phyloP scores from a whole-genome alignment of 2,329 filamentous ascomycete genomes.

The Claviceps sp. region DNA sequence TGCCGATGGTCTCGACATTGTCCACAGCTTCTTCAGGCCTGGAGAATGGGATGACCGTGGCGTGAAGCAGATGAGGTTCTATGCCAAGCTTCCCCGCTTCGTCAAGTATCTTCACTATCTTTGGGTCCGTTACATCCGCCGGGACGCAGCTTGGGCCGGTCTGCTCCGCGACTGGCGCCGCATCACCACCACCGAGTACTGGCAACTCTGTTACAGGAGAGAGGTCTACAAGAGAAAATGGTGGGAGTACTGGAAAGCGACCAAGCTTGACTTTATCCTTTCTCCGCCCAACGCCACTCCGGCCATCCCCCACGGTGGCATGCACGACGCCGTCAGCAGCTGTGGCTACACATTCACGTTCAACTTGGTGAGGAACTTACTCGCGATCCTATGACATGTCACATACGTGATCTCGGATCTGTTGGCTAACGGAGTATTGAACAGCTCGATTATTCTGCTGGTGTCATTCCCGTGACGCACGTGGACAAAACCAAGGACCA shows the following conservation, averaged over 20 bases:
- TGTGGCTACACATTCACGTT: slow-evolving; percentile 93
- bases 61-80: slow-evolving; percentile 58
- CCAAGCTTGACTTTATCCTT: slow-evolving; percentile 63
- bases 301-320: slow-evolving; percentile 73
- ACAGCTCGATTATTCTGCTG: slow-evolving; percentile 72
- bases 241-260: slow-evolving; percentile 74
- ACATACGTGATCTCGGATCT: no score
- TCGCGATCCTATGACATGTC: no score
- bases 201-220: slow-evolving; percentile 63
- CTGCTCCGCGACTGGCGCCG: slow-evolving; percentile 60
- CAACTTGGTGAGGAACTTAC: slow-evolving; percentile 48
- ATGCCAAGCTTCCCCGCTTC: slow-evolving; percentile 59
- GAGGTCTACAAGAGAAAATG: slow-evolving; percentile 67
- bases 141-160: slow-evolving; percentile 66
- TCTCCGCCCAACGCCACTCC: slow-evolving; percentile 83
- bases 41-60: slow-evolving; percentile 73
- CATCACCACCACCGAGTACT: slow-evolving; percentile 66
- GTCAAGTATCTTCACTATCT: slow-evolving; percentile 79
- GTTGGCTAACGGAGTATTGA: background rate
- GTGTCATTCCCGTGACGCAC: slow-evolving; percentile 73
- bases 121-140: slow-evolving; percentile 72
- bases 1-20: slow-evolving; percentile 70
- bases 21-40: slow-evolving; percentile 59
- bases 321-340: slow-evolving; percentile 71
- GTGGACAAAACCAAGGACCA: slow-evolving; percentile 59